Evolutionary conservation across 768 basidiomycete species (phyloP).

Genomic region (Boletus sp.): DNA sequence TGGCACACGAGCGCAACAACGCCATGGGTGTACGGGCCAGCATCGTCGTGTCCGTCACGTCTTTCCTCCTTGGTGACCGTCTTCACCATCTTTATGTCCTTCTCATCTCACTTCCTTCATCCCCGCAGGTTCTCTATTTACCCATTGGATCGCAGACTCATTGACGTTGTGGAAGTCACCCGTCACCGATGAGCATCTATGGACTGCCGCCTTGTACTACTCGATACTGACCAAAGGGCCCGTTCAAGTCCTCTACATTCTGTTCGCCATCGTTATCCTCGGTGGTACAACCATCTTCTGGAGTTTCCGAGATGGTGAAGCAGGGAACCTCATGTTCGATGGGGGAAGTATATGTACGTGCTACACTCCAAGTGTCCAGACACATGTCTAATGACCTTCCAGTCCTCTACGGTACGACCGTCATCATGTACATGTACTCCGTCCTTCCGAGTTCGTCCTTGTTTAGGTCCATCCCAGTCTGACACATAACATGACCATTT

Average conservation of each 20-base stretch:
- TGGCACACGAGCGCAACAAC: slow-evolving; percentile 9
- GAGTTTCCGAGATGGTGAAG: slow-evolving; percentile 73
- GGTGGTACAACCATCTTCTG: slow-evolving; percentile 70
- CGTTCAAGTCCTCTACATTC: slow-evolving; percentile 50
- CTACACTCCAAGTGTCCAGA: not conserved
- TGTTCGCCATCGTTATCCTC: slow-evolving; percentile 51
- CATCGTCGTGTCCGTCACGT: slow-evolving; percentile 72
- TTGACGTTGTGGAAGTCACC: slow-evolving; percentile 87
- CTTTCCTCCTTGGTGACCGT: slow-evolving; percentile 70
- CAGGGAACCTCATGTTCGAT: slow-evolving; percentile 89
- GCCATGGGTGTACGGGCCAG: slow-evolving; percentile 70
- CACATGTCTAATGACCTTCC: slow-evolving; percentile 6
- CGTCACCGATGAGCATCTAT: slow-evolving; percentile 77
- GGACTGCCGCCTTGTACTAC: slow-evolving; percentile 82
- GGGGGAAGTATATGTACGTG: slow-evolving; percentile 82
- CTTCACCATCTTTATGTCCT: not conserved
- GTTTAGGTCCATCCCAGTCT: not conserved
- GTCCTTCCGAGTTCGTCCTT: slow-evolving; percentile 69
- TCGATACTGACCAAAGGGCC: slow-evolving; percentile 70
- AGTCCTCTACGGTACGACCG: slow-evolving; percentile 78
- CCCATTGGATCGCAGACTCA: slow-evolving; percentile 93
- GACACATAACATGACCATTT: slow-evolving; percentile 8
- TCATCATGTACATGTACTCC: slow-evolving; percentile 69
- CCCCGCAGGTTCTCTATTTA: slow-evolving; percentile 68
- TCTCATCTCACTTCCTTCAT: not conserved